A percentile compares a stretch with the other conserved stretches of the same genome.
phyloP scores from a whole-genome alignment of 148 eudicot genomes.

The Silene latifolia region DNA sequence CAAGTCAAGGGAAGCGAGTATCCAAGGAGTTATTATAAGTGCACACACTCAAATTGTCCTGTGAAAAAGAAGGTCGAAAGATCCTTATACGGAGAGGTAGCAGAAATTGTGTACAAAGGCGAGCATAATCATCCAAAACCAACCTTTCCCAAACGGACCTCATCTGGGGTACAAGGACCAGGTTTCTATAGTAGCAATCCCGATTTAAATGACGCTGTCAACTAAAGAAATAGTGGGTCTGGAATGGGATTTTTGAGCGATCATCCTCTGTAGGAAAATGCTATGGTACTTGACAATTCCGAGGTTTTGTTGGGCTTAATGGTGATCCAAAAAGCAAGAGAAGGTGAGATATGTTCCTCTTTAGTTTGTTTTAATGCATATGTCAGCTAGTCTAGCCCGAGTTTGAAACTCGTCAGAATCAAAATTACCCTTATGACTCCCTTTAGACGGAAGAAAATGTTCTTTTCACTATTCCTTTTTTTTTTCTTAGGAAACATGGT shows the following conservation, averaged over 20 bases:
- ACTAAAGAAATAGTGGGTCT: constrained; percentile 29
- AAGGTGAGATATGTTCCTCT: constrained; percentile 42
- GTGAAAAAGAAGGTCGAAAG: constrained; percentile 86
- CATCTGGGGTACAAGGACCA: constrained; percentile 35
- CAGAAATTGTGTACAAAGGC: constrained; percentile 89
- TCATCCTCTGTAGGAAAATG: constrained; percentile 9
- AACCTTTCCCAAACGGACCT: constrained; percentile 42
- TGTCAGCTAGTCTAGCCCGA: not conserved
- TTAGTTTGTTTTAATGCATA: not conserved
- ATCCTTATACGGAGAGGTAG: constrained; percentile 65
- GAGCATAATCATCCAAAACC: constrained; percentile 89
- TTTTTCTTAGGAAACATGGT: constrained; percentile 48
- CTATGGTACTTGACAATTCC: constrained; percentile 20
- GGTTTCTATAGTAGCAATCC: constrained; percentile 26
- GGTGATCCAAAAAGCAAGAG: constrained; percentile 52
- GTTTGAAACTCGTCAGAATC: not conserved
- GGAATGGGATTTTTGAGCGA: constrained; percentile 20
- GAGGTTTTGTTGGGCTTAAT: constrained; percentile 39
- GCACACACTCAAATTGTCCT: constrained; percentile 74
- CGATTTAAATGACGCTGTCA: constrained; percentile 21
- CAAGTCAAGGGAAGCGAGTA: constrained; percentile 97
- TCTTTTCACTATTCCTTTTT: too few relatives aligned
- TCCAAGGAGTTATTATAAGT: constrained; percentile 86
- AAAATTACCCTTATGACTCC: too few relatives aligned
- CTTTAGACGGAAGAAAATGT: too few relatives aligned